phyloP scores from a whole-genome alignment of 352 stramenopile species.

The Pythium rhizo-oryzae region DNA sequence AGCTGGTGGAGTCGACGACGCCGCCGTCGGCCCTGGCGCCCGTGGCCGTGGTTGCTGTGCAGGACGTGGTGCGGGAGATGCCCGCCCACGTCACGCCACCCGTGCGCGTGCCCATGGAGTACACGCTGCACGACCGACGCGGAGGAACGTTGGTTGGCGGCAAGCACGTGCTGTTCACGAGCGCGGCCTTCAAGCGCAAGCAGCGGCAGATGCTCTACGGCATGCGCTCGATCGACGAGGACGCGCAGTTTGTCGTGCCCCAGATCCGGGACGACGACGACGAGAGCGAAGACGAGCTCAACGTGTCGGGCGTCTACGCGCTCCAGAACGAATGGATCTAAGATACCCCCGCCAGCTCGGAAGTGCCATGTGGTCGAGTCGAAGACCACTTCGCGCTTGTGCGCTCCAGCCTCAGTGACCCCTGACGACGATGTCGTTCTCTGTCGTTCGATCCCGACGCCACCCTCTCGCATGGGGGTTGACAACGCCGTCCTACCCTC shows the following conservation, averaged over 20 bases:
- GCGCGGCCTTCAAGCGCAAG: conserved; percentile 57
- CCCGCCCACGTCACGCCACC: conserved; percentile 33
- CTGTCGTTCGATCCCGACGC: not conserved
- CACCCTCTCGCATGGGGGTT: too few species aligned
- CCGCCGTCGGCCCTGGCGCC: not conserved
- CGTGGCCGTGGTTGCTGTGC: not conserved
- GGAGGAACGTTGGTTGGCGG: conserved; percentile 55
- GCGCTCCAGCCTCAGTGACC: not conserved
- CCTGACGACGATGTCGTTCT: not conserved
- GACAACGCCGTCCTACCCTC: not conserved
- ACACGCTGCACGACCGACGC: conserved; percentile 51
- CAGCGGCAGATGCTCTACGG: conserved; percentile 40
- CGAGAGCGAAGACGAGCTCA: conserved; percentile 18
- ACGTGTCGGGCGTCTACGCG: conserved; percentile 15
- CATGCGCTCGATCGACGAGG: conserved; percentile 44
- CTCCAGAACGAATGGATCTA: conserved; percentile 21
- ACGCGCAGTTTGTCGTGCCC: conserved; percentile 15
- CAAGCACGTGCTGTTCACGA: conserved; percentile 56
- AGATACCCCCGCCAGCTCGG: not conserved
- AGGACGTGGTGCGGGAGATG: conserved; percentile 17
- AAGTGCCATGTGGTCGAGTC: not conserved
- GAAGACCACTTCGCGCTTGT: not conserved
- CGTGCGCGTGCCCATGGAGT: conserved; percentile 53
- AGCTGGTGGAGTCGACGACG: not conserved
- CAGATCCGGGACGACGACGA: conserved; percentile 21